phyloP scores from a whole-genome alignment of 2,329 filamentous ascomycete genomes.

The Calonectria ilicicola region DNA sequence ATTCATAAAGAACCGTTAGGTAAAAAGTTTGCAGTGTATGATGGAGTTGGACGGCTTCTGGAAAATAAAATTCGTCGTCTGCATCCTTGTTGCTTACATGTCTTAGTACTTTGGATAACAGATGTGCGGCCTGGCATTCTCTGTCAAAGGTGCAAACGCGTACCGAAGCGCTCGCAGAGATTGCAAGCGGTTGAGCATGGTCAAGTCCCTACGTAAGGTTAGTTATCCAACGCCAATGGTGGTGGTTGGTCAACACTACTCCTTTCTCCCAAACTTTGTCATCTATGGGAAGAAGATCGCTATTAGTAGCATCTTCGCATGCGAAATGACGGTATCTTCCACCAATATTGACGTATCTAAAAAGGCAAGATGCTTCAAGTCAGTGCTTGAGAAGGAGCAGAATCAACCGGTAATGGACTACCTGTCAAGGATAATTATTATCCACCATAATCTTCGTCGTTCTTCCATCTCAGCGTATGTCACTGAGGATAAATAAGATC shows the following conservation, averaged over 20 bases:
- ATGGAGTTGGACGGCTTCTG: slow-evolving; percentile 11
- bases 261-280: slow-evolving; percentile 1
- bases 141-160: slow-evolving; percentile 6
- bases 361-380: background rate
- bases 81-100: background rate
- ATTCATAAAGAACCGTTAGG: background rate
- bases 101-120: slow-evolving; percentile 5
- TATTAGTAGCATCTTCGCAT: background rate
- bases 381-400: background rate
- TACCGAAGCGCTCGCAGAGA: slow-evolving; percentile 1
- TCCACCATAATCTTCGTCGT: slow-evolving; percentile 14
- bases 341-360: slow-evolving; percentile 1
- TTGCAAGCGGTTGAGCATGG: slow-evolving; percentile 9
- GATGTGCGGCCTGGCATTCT: background rate
- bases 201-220: background rate
- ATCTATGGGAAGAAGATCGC: slow-evolving; percentile 6
- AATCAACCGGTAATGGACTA: background rate
- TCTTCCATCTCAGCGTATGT: slow-evolving; percentile 1
- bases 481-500: background rate
- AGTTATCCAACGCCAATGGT: background rate
- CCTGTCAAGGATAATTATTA: slow-evolving; percentile 4
- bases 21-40: background rate
- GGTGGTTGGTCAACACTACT: background rate
- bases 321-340: background rate
- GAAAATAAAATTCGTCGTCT: slow-evolving; percentile 1